Percentiles rank a stretch among this genome's conserved stretches.
Conservation (phyloP, 768 basidiomycete genomes). For the Myochromella boudieri region DNA sequence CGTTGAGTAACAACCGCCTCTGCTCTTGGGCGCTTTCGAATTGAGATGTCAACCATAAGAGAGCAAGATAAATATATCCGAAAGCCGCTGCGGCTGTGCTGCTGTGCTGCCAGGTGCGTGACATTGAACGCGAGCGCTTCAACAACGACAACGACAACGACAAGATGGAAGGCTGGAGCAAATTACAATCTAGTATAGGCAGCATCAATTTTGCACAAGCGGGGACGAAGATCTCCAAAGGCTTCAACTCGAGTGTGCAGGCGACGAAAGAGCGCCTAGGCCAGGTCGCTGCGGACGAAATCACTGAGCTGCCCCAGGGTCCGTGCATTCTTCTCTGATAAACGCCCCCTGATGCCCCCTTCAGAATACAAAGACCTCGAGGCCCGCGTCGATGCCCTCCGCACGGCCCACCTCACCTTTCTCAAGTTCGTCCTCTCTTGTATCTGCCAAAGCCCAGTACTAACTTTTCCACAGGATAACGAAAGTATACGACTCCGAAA, state of each 20-base stretch:
- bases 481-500: slow-evolving; percentile 84
- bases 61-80: too few species aligned
- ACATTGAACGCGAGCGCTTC: too few species aligned
- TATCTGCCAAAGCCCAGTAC: neutral
- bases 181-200: slow-evolving; percentile 61
- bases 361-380: slow-evolving; percentile 97
- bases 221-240: slow-evolving; percentile 74
- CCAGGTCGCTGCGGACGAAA: slow-evolving; percentile 86
- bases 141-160: too few species aligned
- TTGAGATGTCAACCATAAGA: slow-evolving; percentile 55
- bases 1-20: slow-evolving; percentile 80
- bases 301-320: slow-evolving; percentile 93
- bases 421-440: slow-evolving; percentile 59
- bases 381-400: slow-evolving; percentile 89
- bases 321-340: slow-evolving; percentile 9
- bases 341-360: neutral
- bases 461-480: slow-evolving; percentile 56
- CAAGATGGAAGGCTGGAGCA: slow-evolving; percentile 73
- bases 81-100: too few species aligned
- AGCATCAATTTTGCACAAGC: slow-evolving; percentile 73
- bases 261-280: slow-evolving; percentile 88
- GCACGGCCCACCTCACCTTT: slow-evolving; percentile 69
- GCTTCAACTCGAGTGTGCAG: slow-evolving; percentile 80
- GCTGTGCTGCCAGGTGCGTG: too few species aligned
- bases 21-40: slow-evolving; percentile 66